These are phyloP conservation scores for Radiomyces spectabilis DNA, from an alignment of 192 early-diverging fungal species.

Conservation along the genomic window DNA sequence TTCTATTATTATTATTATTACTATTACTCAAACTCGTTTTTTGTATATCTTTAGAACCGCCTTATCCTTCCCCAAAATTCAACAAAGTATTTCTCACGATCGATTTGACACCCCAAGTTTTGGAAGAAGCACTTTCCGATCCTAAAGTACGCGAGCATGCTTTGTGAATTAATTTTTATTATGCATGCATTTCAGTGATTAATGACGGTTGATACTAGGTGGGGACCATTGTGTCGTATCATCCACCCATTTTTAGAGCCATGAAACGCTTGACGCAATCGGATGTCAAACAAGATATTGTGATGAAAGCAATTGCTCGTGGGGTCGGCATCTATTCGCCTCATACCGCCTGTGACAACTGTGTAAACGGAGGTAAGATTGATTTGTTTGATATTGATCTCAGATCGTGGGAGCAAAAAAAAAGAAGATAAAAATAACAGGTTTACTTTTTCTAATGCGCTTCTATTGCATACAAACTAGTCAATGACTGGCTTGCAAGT, in stretches of 20 bases:
- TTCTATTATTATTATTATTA: neutral
- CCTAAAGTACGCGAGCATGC: constrained; percentile 19
- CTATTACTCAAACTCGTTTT: neutral
- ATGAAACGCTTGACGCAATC: constrained; percentile 70
- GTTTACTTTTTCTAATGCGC: too few species aligned
- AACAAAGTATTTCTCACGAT: constrained; percentile 84
- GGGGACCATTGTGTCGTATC: constrained; percentile 89
- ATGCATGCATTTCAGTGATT: neutral
- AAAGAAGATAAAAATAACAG: too few species aligned
- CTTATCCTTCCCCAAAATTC: constrained; percentile 62
- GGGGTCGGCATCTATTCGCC: constrained; percentile 87
- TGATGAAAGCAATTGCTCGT: constrained; percentile 73
- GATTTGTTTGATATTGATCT: too few species aligned
- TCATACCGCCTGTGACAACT: constrained; percentile 85
- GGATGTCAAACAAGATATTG: constrained; percentile 76
- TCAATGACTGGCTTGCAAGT: constrained; percentile 90
- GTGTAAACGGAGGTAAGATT: constrained; percentile 54
- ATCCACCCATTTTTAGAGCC: constrained; percentile 84
- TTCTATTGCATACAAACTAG: constrained; percentile 12
- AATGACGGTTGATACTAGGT: constrained; percentile 41
- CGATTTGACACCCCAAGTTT: constrained; percentile 74
- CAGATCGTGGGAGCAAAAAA: too few species aligned
- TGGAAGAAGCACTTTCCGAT: constrained; percentile 71
- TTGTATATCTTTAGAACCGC: constrained; percentile 72
- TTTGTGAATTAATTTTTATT: neutral